Evolutionary conservation across 163 green algal genomes (phyloP).

Genomic region (Coccomyxa subellipsoidea): DNA sequence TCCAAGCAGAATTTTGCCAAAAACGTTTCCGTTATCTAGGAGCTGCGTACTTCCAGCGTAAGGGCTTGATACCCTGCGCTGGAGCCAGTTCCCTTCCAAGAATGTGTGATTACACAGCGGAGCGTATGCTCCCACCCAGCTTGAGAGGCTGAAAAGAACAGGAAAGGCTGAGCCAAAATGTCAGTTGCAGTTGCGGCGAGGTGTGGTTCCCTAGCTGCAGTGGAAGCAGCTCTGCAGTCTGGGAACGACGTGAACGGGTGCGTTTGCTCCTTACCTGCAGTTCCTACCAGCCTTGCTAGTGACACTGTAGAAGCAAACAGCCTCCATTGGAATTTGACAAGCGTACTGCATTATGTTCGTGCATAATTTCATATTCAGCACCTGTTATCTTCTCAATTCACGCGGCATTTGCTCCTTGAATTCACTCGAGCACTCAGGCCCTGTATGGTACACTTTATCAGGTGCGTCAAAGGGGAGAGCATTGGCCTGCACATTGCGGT

Average conservation of each 20-base stretch:
- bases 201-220: background rate
- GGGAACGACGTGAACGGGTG: background rate
- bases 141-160: background rate
- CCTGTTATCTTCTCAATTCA: too few relatives aligned
- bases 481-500: slow-evolving; percentile 12
- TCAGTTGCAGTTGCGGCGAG: background rate
- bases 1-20: background rate
- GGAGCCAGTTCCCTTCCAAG: background rate
- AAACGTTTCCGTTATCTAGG: background rate
- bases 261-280: too few relatives aligned
- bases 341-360: too few relatives aligned
- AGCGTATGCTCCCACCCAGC: background rate
- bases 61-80: background rate
- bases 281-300: too few relatives aligned
- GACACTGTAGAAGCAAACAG: too few relatives aligned
- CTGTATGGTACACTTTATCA: background rate
- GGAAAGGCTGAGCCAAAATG: background rate
- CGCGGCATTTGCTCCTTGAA: background rate
- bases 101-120: background rate
- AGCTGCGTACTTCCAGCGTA: background rate
- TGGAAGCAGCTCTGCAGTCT: background rate
- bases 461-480: background rate
- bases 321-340: too few relatives aligned
- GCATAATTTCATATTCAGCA: too few relatives aligned
- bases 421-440: background rate